These are phyloP conservation scores for Nicotiana undulata DNA, from an alignment of 257 asterid species.

Conservation along the genomic window DNA sequence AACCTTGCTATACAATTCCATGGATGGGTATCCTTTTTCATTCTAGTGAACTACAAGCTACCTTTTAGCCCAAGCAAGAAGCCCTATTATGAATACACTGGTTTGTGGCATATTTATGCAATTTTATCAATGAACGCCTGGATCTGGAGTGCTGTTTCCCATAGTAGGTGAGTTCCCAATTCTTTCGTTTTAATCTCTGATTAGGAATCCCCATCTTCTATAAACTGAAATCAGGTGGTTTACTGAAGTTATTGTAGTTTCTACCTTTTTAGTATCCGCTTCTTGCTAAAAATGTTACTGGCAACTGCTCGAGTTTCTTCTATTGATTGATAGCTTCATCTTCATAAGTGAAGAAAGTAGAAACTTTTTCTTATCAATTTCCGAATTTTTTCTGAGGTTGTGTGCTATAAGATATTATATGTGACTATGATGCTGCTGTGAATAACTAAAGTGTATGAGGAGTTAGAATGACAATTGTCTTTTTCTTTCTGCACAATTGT, in stretches of 20 bases:
- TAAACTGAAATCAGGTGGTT: neutral
- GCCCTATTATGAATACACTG: constrained; percentile 73
- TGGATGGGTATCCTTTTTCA: constrained; percentile 86
- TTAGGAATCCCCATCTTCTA: neutral
- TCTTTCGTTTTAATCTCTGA: neutral
- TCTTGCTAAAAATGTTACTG: neutral
- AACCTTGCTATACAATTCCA: constrained; percentile 88
- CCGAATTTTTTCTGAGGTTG: neutral
- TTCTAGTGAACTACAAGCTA: constrained; percentile 72
- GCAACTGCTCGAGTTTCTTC: neutral
- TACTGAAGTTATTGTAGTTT: neutral
- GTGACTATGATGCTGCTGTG: neutral
- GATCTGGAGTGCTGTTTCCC: constrained; percentile 88
- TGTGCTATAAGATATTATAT: neutral
- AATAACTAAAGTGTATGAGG: neutral
- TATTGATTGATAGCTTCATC: neutral
- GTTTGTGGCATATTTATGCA: constrained; percentile 79
- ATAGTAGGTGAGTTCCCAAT: constrained; percentile 49
- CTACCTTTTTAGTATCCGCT: neutral
- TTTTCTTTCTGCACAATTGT: neutral
- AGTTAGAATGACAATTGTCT: neutral
- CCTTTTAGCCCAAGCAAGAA: constrained; percentile 55
- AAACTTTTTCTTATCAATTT: neutral
- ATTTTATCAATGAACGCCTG: constrained; percentile 67
- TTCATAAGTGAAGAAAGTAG: neutral